Conservation (phyloP, 768 basidiomycete species). For the Suillus decipiens region DNA sequence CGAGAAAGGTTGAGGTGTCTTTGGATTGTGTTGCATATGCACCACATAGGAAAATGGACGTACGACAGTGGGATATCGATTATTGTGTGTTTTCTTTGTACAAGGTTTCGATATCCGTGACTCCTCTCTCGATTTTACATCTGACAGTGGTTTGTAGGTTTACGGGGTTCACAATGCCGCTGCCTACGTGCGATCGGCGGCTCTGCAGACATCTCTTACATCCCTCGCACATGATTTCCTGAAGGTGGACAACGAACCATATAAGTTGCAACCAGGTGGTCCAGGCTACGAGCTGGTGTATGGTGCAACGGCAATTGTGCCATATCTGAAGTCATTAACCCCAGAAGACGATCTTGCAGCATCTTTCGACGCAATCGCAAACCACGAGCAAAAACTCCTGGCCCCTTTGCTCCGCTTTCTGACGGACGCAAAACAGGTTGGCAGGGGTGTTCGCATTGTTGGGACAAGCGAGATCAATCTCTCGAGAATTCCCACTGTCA, state of each 20-base stretch:
- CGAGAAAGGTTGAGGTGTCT: slow-evolving; percentile 61
- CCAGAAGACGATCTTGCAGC: slow-evolving; percentile 47
- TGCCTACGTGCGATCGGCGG: slow-evolving; percentile 56
- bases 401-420: slow-evolving; percentile 56
- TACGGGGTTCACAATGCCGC: slow-evolving; percentile 75
- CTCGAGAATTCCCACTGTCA: slow-evolving; percentile 64
- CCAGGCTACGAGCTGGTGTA: slow-evolving; percentile 75
- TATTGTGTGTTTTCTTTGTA: slow-evolving; percentile 73
- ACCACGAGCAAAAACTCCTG: slow-evolving; percentile 63
- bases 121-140: background rate
- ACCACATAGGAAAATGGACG: slow-evolving; percentile 71
- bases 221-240: slow-evolving; percentile 76
- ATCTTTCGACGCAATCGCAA: slow-evolving; percentile 57
- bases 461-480: slow-evolving; percentile 52
- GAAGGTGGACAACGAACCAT: slow-evolving; percentile 41
- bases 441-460: slow-evolving; percentile 65
- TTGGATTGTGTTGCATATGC: slow-evolving; percentile 83
- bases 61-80: slow-evolving; percentile 77
- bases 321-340: slow-evolving; percentile 65
- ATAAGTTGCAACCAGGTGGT: slow-evolving; percentile 74
- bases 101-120: slow-evolving; percentile 49
- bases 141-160: slow-evolving; percentile 42
- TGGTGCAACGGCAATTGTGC: slow-evolving; percentile 56
- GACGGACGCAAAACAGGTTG: slow-evolving; percentile 46
- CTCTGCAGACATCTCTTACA: slow-evolving; percentile 52